These are phyloP conservation scores for Pichia kluyveri DNA, from an alignment of 805 yeast genomes.

Conservation along the genomic window DNA sequence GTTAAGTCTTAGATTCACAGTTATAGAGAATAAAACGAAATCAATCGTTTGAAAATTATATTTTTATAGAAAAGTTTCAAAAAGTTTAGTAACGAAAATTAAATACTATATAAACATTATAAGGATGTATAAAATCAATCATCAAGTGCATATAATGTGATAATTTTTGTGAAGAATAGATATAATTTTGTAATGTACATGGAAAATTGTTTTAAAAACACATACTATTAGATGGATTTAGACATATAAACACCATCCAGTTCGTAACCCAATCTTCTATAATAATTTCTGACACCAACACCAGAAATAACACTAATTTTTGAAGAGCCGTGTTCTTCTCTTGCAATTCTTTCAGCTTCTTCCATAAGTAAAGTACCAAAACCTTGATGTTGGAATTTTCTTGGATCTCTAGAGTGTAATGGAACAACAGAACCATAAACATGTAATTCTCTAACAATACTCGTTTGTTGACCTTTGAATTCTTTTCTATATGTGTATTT, in stretches of 20 bases:
- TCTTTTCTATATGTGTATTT: conserved; percentile 88
- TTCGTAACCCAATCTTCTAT: conserved; percentile 82
- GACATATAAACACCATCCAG: conserved; percentile 98
- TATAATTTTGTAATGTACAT: background rate
- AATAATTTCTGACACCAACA: conserved; percentile 95
- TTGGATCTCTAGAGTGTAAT: conserved; percentile 89
- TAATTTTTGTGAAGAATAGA: background rate
- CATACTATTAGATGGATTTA: conserved; percentile 27
- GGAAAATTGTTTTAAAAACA: too few relatives aligned
- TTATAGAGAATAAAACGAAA: too few relatives aligned
- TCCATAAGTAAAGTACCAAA: conserved; percentile 97
- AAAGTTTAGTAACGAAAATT: too few relatives aligned
- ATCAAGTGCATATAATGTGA: background rate
- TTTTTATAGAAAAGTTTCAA: too few relatives aligned
- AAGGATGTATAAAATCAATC: too few relatives aligned
- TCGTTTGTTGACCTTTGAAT: conserved; percentile 72
- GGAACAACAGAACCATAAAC: conserved; percentile 98
- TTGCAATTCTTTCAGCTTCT: conserved; percentile 93
- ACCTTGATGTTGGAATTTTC: conserved; percentile 98
- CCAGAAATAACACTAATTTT: conserved; percentile 94
- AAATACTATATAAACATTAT: background rate
- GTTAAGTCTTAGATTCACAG: too few relatives aligned
- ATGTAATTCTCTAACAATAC: conserved; percentile 93
- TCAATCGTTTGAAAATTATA: too few relatives aligned
- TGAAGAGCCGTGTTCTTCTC: conserved; percentile 86